Evolutionary conservation across 352 stramenopile genomes (phyloP), one percentile per base, ranked within the genome.

Genomic region (Pilasporangium apinafurcum): DNA sequence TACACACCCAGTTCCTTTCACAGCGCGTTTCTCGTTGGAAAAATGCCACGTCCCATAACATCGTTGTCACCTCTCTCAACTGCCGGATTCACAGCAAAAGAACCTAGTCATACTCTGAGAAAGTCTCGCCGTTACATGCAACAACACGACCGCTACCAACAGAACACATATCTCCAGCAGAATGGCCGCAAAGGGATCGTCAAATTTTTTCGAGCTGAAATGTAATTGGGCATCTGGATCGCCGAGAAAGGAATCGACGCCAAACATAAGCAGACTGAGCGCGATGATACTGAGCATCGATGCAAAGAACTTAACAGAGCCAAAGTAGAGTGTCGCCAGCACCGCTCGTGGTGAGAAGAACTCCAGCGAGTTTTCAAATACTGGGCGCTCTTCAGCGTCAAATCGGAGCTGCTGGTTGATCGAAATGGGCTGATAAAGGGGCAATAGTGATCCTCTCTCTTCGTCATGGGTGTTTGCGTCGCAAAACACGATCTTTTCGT

Each of bases 31-130:
- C n/a, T n/a, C n/a, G n/a, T n/a, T n/a, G n/a, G n/a, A n/a, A n/a
- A n/a, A n/a, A n/a, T n/a, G n/a, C 25, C 44, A n/a, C 26, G 34
- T 44, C 44, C 44, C 44, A 42, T 17, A 42, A 16, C 4, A 17
- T n/a, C 4, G 22, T 10, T 22, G 28, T 32, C 8, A 12, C 7
- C 12, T 10, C n/a, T 10, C 20, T 31, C 58, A 57, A 20, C 25
- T 8, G 5, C 42, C 34, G 25, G 32, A 31, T 39, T 62, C 60
- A 43, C 73, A 83, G 51, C 65, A 82, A 44, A 80, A 76, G 50
- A 77, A 80, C 13, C 69, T 63, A 26, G 73, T 86, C 24, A 74
- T 44, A 26, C 52, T 48, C 42, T 79, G 70, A 16, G 69, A 61
- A 33, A 74, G 40, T 6, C 59, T 54, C 21, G 56, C 63, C 37